These are phyloP conservation scores for Talaromyces sp. DNA, from an alignment of 2,329 filamentous ascomycete genomes.

Conservation along the genomic window DNA sequence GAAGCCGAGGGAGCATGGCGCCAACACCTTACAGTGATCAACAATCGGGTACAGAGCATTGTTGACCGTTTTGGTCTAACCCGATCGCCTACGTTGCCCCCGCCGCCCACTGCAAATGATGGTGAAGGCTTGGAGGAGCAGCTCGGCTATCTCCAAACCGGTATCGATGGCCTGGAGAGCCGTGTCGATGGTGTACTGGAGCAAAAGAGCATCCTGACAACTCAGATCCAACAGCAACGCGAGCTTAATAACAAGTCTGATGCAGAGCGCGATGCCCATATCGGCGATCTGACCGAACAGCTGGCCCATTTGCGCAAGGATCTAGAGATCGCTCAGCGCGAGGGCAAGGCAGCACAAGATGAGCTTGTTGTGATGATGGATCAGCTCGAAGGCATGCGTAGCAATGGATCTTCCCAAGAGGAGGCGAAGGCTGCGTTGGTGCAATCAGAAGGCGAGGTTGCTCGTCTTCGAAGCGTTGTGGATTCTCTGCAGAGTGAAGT, in stretches of 20 bases:
- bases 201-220: constrained; percentile 84
- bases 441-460: constrained; percentile 35
- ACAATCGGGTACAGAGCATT: constrained; percentile 64
- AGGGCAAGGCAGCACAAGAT: constrained; percentile 42
- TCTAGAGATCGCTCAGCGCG: constrained; percentile 56
- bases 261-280: constrained; percentile 54
- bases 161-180: constrained; percentile 76
- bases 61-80: constrained; percentile 52
- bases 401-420: constrained; percentile 40
- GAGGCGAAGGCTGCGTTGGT: constrained; percentile 32
- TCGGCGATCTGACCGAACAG: constrained; percentile 49
- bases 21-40: constrained; percentile 63
- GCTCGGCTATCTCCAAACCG: constrained; percentile 73
- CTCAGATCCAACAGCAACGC: constrained; percentile 93
- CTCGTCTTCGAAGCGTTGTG: constrained; percentile 55
- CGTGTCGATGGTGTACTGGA: constrained; percentile 79
- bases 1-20: constrained; percentile 46
- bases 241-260: constrained; percentile 90
- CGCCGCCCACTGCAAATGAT: constrained; percentile 61
- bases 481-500: constrained; percentile 45
- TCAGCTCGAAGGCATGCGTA: constrained; percentile 47
- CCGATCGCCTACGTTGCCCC: constrained; percentile 53
- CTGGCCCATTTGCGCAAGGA: constrained; percentile 66
- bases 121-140: constrained; percentile 65
- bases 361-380: constrained; percentile 47